Evolutionary conservation across 2,329 filamentous ascomycete species (phyloP).

Genomic region (Sphaerulina populicola): DNA sequence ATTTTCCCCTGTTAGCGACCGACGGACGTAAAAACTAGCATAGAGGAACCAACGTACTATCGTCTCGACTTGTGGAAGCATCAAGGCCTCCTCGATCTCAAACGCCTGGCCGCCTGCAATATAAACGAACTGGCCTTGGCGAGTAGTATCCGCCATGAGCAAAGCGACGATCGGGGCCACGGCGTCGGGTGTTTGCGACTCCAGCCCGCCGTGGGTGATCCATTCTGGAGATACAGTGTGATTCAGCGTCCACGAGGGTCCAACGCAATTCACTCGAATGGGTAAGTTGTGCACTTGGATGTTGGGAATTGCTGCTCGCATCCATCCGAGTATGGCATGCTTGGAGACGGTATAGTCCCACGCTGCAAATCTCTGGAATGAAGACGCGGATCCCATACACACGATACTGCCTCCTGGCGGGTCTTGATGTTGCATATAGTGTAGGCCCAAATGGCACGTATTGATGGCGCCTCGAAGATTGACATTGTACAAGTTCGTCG

Average conservation of each 20-base stretch:
- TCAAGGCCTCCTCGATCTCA: slow-evolving; percentile 45
- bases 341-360: slow-evolving; percentile 51
- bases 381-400: slow-evolving; percentile 46
- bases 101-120: slow-evolving; percentile 42
- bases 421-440: slow-evolving; percentile 43
- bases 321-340: slow-evolving; percentile 48
- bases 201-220: slow-evolving; percentile 36
- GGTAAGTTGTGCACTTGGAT: slow-evolving; percentile 31
- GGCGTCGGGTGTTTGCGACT: slow-evolving; percentile 39
- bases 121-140: slow-evolving; percentile 49
- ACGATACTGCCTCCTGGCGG: slow-evolving; percentile 43
- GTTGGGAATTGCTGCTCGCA: slow-evolving; percentile 41
- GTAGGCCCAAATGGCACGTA: slow-evolving; percentile 36
- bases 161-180: slow-evolving; percentile 45
- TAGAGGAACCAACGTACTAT: no score
- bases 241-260: slow-evolving; percentile 50
- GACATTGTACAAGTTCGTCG: slow-evolving; percentile 35
- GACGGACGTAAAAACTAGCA: no score
- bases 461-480: slow-evolving; percentile 39
- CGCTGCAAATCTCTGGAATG: slow-evolving; percentile 44
- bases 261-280: slow-evolving; percentile 50
- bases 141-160: slow-evolving; percentile 43
- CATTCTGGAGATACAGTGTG: slow-evolving; percentile 39
- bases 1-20: no score
- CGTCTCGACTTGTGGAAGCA: no score